These are phyloP conservation scores for Apiosordaria backusii DNA, from an alignment of 495 filamentous ascomycete genomes.

Conservation along the genomic window DNA sequence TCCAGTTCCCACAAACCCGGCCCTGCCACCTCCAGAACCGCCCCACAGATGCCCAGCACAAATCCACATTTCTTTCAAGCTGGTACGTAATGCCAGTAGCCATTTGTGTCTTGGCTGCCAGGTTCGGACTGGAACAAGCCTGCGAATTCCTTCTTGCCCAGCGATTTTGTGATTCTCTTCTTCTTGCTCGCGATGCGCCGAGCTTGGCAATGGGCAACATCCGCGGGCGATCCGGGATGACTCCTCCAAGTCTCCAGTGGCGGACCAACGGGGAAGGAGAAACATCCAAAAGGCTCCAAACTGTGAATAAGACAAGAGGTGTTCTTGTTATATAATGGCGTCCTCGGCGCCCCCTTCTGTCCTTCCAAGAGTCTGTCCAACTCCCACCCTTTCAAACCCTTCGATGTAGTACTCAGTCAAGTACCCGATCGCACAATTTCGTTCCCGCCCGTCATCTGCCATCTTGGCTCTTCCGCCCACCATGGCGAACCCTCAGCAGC, in stretches of 20 bases:
- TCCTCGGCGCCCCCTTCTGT: neutral
- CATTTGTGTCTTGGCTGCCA: neutral
- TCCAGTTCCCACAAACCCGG: neutral
- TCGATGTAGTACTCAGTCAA: neutral
- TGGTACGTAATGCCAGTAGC: neutral
- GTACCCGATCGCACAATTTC: neutral
- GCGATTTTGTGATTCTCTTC: neutral
- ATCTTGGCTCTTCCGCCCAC: neutral
- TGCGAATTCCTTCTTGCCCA: neutral
- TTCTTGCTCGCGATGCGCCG: neutral
- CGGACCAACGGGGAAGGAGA: neutral
- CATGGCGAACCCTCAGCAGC: neutral
- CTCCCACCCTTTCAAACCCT: neutral
- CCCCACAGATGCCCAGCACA: neutral
- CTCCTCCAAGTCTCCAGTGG: neutral
- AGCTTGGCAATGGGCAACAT: neutral
- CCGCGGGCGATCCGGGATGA: neutral
- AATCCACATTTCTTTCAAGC: neutral
- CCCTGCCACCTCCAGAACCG: neutral
- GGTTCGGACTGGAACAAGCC: neutral
- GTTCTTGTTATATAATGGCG: neutral
- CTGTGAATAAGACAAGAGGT: neutral
- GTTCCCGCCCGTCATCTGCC: slow-evolving; percentile 1
- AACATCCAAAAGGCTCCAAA: neutral
- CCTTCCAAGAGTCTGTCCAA: neutral